These are phyloP conservation scores for Mortierella alpina DNA, from an alignment of 192 early-diverging fungal genomes.

Conservation along the genomic window DNA sequence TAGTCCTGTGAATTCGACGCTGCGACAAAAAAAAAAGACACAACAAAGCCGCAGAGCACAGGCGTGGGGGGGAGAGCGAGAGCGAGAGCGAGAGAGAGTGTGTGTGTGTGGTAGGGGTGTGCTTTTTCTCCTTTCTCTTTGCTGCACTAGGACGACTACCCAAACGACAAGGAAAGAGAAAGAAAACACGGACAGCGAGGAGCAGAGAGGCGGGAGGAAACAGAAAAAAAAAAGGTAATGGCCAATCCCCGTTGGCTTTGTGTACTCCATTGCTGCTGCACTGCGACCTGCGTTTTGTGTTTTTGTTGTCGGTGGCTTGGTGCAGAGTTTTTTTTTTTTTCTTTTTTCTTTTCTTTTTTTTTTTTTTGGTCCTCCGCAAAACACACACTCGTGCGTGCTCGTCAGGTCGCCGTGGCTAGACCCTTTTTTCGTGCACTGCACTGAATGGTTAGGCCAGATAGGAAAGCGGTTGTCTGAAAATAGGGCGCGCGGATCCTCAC, in stretches of 20 bases:
- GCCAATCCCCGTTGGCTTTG: not conserved
- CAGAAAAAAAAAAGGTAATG: not conserved
- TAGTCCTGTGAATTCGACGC: too few relatives aligned
- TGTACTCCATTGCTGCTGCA: not conserved
- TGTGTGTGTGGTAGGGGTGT: not conserved
- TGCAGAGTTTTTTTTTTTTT: not conserved
- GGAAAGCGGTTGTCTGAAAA: too few relatives aligned
- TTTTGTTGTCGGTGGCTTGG: not conserved
- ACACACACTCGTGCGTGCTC: too few relatives aligned
- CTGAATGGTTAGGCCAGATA: too few relatives aligned
- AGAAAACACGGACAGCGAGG: not conserved
- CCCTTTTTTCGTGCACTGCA: too few relatives aligned
- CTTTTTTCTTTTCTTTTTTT: too few relatives aligned
- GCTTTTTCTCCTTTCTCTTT: not conserved
- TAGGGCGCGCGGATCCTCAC: too few relatives aligned
- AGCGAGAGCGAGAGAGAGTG: not conserved
- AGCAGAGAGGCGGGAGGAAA: not conserved
- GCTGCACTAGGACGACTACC: not conserved
- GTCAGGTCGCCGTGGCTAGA: too few relatives aligned
- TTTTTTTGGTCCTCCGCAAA: too few relatives aligned
- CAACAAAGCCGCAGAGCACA: too few relatives aligned
- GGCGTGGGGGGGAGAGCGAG: too few relatives aligned
- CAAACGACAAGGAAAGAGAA: not conserved
- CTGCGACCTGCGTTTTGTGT: not conserved
- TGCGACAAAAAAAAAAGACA: too few relatives aligned